phyloP scores from a whole-genome alignment of 139 green algal species.

The Chlamydomonas sp. region DNA sequence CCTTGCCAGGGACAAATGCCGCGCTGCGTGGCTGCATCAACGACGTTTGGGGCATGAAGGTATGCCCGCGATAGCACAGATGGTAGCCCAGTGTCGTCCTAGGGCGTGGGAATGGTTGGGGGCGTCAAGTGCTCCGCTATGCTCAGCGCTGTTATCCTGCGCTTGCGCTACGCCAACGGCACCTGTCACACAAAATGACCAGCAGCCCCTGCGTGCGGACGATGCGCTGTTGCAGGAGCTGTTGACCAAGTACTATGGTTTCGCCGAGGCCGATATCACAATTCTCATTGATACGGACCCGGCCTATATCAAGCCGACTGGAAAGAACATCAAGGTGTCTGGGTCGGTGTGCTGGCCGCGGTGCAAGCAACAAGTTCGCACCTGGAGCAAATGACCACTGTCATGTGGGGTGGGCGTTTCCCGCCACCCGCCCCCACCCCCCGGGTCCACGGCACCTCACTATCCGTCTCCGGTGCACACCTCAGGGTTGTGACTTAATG shows the following conservation, averaged over 20 bases:
- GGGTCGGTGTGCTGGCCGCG: neutral
- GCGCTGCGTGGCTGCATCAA: conserved; percentile 78
- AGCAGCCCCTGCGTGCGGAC: too few species aligned
- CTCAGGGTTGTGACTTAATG: neutral
- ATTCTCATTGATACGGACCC: conserved; percentile 70
- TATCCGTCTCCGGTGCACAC: too few species aligned
- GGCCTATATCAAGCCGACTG: conserved; percentile 62
- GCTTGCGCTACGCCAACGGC: too few species aligned
- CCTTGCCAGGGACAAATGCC: conserved; percentile 55
- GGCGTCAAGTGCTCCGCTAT: too few species aligned
- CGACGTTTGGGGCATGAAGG: conserved; percentile 69
- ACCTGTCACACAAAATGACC: too few species aligned
- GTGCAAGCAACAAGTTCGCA: neutral
- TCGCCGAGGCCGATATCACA: conserved; percentile 58
- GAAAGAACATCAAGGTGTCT: conserved; percentile 77
- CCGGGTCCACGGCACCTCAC: too few species aligned
- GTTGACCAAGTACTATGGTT: conserved; percentile 66
- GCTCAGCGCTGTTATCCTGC: too few species aligned
- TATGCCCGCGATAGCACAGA: neutral
- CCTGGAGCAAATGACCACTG: neutral
- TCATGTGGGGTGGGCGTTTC: too few species aligned
- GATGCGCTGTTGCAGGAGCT: conserved; percentile 17
- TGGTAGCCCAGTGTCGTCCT: too few species aligned
- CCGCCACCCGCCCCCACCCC: too few species aligned
- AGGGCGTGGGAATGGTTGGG: too few species aligned